phyloP scores from a whole-genome alignment of 2,329 filamentous ascomycete genomes.

The Fusarium sp. region DNA sequence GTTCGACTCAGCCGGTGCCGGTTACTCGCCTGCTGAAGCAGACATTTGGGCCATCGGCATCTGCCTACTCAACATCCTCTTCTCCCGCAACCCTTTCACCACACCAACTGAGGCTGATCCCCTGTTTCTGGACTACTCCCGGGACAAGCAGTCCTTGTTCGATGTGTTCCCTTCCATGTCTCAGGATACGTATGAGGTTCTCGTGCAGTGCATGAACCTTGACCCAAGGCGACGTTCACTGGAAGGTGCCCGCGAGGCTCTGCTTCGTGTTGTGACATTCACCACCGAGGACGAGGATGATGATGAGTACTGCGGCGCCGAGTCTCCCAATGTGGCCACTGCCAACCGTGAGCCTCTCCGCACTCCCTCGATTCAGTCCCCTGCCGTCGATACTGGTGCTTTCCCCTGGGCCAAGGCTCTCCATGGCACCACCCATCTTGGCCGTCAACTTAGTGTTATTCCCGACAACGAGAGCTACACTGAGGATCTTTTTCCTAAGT shows the following conservation, averaged over 20 bases:
- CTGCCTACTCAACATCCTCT: constrained; percentile 94
- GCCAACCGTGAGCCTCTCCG: constrained; percentile 95
- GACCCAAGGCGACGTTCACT: constrained; percentile 92
- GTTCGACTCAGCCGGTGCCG: constrained; percentile 87
- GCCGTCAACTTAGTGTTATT: constrained; percentile 89
- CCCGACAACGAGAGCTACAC: constrained; percentile 82
- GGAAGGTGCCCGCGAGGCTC: constrained; percentile 79
- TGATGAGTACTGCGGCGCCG: constrained; percentile 92
- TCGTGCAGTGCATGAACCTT: constrained; percentile 89
- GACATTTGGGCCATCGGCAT: constrained; percentile 98
- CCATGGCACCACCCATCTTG: constrained; percentile 79
- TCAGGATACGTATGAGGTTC: constrained; percentile 95
- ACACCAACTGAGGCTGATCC: constrained; percentile 91
- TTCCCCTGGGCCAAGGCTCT: constrained; percentile 97
- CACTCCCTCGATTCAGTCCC: constrained; percentile 93
- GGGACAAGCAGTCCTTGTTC: constrained; percentile 95
- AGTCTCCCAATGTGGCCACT: constrained; percentile 81
- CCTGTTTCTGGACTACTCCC: constrained; percentile 91
- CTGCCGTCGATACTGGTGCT: constrained; percentile 81
- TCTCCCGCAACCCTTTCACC: constrained; percentile 96
- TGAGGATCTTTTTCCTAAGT: constrained; percentile 88
- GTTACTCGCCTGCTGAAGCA: constrained; percentile 92
- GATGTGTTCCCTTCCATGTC: constrained; percentile 99
- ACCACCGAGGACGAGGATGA: constrained; percentile 91
- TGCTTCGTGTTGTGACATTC: constrained; percentile 87